Evolutionary conservation across 768 basidiomycete species (phyloP), one percentile per base, ranked within the genome.

Genomic region (Gloeostereum incarnatum): DNA sequence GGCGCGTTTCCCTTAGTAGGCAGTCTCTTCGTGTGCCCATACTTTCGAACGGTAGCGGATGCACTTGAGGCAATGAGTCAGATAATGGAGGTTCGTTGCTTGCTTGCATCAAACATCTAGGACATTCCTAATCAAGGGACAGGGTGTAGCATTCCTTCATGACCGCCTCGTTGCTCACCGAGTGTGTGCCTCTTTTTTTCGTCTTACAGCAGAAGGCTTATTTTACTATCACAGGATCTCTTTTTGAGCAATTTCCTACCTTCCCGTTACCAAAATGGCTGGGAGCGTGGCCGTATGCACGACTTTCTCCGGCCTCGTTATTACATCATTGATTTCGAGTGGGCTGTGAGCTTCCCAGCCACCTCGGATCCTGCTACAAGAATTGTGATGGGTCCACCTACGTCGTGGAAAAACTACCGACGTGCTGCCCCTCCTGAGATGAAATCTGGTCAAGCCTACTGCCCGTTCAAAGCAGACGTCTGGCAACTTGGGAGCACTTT

Each of bases 381-480:
- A 2, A 36, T 17, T 3, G 42, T 43, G 4, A 27, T 30, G 25
- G 42, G 42, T 4, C 36, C 42, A 14, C 42, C 42, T 7, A 14
- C 21, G 13, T n/a, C 17, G 11, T 43, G 18, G 31, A 23, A 31
- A 10, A 31, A 25, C 6, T 43, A 43, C 21, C 23, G 17, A n/a
- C 23, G 36, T 5, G 17, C 36, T 19, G 6, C 24, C 17, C 42
- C 42, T 17, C 36, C 36, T 3, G 42, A 43, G 19, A 32, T 37
- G 22, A 18, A 8, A 14, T 22, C 27, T 13, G 42, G 31, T 1
- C 14, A 18, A 10, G 27, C 27, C 13, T 32, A 43, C 16, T 43
- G 42, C 26, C 42, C 42, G 16, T 43, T 43, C 37, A 43, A 43
- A 18, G 30, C 31, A 14, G 42, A 43, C 38, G 31, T 42, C 4